A percentile compares a stretch with the other conserved stretches of the same genome.
Evolutionary conservation across 2,329 filamentous ascomycete genomes (phyloP).

Genomic region (Trichophyton simii): DNA sequence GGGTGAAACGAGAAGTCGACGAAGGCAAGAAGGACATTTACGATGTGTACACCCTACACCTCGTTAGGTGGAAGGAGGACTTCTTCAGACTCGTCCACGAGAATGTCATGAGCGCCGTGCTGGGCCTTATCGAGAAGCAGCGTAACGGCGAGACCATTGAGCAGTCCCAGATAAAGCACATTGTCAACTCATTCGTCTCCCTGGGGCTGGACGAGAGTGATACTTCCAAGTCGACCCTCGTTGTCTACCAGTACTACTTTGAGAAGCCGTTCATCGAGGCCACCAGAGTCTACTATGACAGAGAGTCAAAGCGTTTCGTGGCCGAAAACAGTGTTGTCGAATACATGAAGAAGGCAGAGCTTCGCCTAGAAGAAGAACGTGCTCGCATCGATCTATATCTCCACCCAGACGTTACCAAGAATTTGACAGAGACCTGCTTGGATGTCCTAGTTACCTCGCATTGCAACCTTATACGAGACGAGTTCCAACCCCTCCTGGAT

Average conservation of each 20-base stretch:
- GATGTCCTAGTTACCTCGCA: slow-evolving; percentile 82
- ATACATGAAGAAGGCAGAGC: slow-evolving; percentile 99
- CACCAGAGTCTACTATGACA: slow-evolving; percentile 74
- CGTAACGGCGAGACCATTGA: slow-evolving; percentile 96
- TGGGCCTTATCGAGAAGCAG: slow-evolving; percentile 94
- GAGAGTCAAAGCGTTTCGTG: slow-evolving; percentile 87
- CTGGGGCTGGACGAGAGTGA: slow-evolving; percentile 89
- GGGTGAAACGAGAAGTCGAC: slow-evolving; percentile 98
- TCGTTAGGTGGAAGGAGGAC: slow-evolving; percentile 89
- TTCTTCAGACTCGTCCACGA: slow-evolving; percentile 72
- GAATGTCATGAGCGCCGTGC: slow-evolving; percentile 88
- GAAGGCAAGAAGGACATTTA: slow-evolving; percentile 98
- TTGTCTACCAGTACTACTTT: slow-evolving; percentile 87
- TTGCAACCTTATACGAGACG: slow-evolving; percentile 71
- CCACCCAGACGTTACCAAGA: slow-evolving; percentile 74
- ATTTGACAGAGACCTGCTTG: slow-evolving; percentile 78
- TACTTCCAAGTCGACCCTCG: slow-evolving; percentile 82
- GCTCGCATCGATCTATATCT: slow-evolving; percentile 85
- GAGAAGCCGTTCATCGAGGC: slow-evolving; percentile 82
- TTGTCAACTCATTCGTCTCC: slow-evolving; percentile 93
- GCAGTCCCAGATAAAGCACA: slow-evolving; percentile 89
- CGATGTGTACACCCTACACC: slow-evolving; percentile 91
- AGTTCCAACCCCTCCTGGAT: slow-evolving; percentile 88
- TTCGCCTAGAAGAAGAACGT: slow-evolving; percentile 80
- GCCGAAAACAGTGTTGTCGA: slow-evolving; percentile 96